These are phyloP conservation scores for Vararia minispora DNA, from an alignment of 768 basidiomycete genomes.

Conservation along the genomic window DNA sequence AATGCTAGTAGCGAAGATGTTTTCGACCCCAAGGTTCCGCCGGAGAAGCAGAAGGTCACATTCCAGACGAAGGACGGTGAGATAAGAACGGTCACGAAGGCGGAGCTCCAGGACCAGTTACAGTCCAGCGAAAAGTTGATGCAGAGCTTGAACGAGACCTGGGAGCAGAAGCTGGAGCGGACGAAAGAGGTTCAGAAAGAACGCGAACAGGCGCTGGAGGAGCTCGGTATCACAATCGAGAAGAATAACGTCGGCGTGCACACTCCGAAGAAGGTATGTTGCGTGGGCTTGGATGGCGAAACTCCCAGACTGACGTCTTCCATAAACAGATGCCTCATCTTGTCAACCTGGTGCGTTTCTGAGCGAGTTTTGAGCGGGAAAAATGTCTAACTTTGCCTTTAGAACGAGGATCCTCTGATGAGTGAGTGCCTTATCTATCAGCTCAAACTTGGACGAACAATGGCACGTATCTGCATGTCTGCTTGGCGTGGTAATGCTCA, in stretches of 20 bases:
- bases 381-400: conserved; percentile 38
- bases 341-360: conserved; percentile 71
- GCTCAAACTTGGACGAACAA: conserved; percentile 74
- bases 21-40: conserved; percentile 82
- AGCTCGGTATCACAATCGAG: conserved; percentile 95
- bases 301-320: not conserved
- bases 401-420: conserved; percentile 75
- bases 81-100: conserved; percentile 92
- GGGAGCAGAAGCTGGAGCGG: conserved; percentile 88
- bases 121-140: conserved; percentile 92
- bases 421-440: conserved; percentile 93
- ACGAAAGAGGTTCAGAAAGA: conserved; percentile 95
- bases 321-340: conserved; percentile 91
- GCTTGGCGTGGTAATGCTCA: conserved; percentile 5
- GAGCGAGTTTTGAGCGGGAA: conserved; percentile 32
- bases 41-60: conserved; percentile 91
- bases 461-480: conserved; percentile 31
- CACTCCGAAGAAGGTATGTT: conserved; percentile 81
- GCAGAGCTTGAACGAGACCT: conserved; percentile 88
- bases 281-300: not conserved
- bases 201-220: conserved; percentile 94
- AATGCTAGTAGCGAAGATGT: conserved; percentile 57
- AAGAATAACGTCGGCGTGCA: conserved; percentile 95
- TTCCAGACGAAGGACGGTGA: conserved; percentile 90
- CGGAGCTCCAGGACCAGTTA: conserved; percentile 95